phyloP scores from a whole-genome alignment of 495 filamentous ascomycete species.

The Tuber melanosporum region DNA sequence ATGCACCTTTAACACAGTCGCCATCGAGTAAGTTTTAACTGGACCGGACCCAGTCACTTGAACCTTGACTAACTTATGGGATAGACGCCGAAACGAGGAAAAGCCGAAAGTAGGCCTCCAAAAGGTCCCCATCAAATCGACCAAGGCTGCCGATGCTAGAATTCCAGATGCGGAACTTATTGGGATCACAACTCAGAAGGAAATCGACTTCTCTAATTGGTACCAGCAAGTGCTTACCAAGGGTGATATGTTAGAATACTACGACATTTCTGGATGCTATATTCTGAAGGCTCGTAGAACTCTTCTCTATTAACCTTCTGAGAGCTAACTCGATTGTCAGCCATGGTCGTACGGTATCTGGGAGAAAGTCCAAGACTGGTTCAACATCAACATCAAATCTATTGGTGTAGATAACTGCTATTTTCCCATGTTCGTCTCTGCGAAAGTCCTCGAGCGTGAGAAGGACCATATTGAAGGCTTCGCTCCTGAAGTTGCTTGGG shows the following conservation, averaged over 20 bases:
- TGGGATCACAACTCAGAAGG: slow-evolving; percentile 76
- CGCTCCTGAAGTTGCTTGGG: slow-evolving; percentile 96
- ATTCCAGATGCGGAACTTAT: slow-evolving; percentile 62
- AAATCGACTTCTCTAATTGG: slow-evolving; percentile 84
- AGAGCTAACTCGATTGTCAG: slow-evolving; percentile 46
- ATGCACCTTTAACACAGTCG: not conserved
- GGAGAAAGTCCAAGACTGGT: slow-evolving; percentile 85
- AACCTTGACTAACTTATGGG: not conserved
- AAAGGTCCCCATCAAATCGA: slow-evolving; percentile 45
- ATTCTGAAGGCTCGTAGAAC: slow-evolving; percentile 62
- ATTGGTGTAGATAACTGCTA: slow-evolving; percentile 90
- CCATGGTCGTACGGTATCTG: slow-evolving; percentile 73
- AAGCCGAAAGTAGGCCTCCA: not conserved
- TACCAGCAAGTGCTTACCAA: slow-evolving; percentile 95
- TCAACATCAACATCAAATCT: slow-evolving; percentile 75
- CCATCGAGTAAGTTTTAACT: not conserved
- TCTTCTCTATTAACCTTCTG: not conserved
- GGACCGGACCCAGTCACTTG: not conserved
- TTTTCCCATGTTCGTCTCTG: slow-evolving; percentile 89
- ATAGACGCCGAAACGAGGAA: not conserved
- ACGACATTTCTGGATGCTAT: slow-evolving; percentile 91
- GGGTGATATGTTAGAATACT: slow-evolving; percentile 89
- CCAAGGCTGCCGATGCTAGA: slow-evolving; percentile 47
- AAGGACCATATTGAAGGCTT: slow-evolving; percentile 98
- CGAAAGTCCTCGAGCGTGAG: slow-evolving; percentile 84